phyloP scores from a whole-genome alignment of 2,329 filamentous ascomycete species.

The Biscogniauxia sp. region DNA sequence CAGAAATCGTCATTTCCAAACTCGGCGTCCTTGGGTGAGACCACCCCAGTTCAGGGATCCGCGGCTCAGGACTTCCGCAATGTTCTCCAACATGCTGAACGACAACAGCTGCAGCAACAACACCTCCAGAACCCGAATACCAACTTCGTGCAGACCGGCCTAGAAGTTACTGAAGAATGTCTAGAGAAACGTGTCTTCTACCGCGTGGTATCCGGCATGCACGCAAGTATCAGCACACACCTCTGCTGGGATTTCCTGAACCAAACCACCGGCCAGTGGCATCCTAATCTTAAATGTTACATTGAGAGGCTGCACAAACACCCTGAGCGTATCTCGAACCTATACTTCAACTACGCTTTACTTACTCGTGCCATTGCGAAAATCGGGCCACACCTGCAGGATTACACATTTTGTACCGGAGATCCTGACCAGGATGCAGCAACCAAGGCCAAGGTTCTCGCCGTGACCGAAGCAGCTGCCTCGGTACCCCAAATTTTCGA shows the following conservation, averaged over 20 bases:
- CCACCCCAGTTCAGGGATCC: constrained; percentile 43
- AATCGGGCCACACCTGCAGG: constrained; percentile 74
- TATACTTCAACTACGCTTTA: constrained; percentile 99
- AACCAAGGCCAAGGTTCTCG: constrained; percentile 80
- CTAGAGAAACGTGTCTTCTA: constrained; percentile 99
- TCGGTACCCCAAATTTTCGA: constrained; percentile 83
- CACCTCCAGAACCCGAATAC: constrained; percentile 54
- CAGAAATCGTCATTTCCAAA: constrained; percentile 62
- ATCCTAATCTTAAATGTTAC: constrained; percentile 88
- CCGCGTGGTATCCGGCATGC: constrained; percentile 93
- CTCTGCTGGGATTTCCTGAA: constrained; percentile 96
- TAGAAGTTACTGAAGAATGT: constrained; percentile 87
- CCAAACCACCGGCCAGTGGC: constrained; percentile 90
- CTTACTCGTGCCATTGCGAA: constrained; percentile 89
- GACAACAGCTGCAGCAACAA: constrained; percentile 61
- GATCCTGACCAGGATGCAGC: constrained; percentile 74
- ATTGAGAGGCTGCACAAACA: constrained; percentile 76
- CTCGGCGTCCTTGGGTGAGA: constrained; percentile 53
- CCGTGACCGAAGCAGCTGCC: constrained; percentile 68
- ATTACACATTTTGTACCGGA: constrained; percentile 90
- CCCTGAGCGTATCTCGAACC: constrained; percentile 90
- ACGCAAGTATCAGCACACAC: constrained; percentile 94
- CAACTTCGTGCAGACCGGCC: constrained; percentile 59
- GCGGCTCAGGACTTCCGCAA: constrained; percentile 61
- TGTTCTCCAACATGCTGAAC: constrained; percentile 57